Evolutionary conservation across 371 early-diverging fungal species (phyloP).

Genomic region (Blakeslea trispora): DNA sequence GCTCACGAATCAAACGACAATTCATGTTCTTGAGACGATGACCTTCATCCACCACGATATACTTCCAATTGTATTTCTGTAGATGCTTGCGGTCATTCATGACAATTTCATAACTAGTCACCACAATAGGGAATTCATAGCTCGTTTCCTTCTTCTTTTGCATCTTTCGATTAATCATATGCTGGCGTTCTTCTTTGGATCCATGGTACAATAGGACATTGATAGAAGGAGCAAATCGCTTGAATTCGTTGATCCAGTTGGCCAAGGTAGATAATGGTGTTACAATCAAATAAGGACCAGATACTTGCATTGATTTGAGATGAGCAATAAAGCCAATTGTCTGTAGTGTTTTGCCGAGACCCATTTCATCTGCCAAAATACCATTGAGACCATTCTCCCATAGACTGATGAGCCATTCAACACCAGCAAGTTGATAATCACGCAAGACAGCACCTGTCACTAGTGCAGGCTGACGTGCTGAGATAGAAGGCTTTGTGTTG

Average conservation of each 20-base stretch:
- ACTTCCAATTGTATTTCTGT: slow-evolving; percentile 79
- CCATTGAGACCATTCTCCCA: slow-evolving; percentile 98
- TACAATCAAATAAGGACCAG: slow-evolving; percentile 95
- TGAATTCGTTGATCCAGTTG: slow-evolving; percentile 98
- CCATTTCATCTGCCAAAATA: slow-evolving; percentile 99
- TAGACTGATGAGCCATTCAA: slow-evolving; percentile 97
- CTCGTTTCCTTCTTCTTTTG: slow-evolving; percentile 51
- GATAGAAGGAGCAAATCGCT: slow-evolving; percentile 84
- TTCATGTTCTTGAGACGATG: slow-evolving; percentile 95
- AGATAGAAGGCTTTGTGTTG: slow-evolving; percentile 39
- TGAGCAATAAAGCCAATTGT: slow-evolving; percentile 92
- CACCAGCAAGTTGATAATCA: slow-evolving; percentile 95
- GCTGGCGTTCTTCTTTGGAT: slow-evolving; percentile 72
- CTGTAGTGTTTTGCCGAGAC: slow-evolving; percentile 97
- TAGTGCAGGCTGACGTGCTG: slow-evolving; percentile 74
- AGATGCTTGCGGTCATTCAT: slow-evolving; percentile 81
- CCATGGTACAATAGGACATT: slow-evolving; percentile 95
- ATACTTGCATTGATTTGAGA: slow-evolving; percentile 79
- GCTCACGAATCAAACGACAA: slow-evolving; percentile 84
- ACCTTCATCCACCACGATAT: slow-evolving; percentile 95
- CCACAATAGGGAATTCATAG: slow-evolving; percentile 71
- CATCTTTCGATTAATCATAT: slow-evolving; percentile 73
- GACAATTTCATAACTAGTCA: slow-evolving; percentile 93
- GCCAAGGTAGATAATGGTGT: slow-evolving; percentile 95
- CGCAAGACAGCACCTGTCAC: slow-evolving; percentile 86